Evolutionary conservation across 176 grass and related monocot species (phyloP).

Genomic region (Rhynchospora tenuis): DNA sequence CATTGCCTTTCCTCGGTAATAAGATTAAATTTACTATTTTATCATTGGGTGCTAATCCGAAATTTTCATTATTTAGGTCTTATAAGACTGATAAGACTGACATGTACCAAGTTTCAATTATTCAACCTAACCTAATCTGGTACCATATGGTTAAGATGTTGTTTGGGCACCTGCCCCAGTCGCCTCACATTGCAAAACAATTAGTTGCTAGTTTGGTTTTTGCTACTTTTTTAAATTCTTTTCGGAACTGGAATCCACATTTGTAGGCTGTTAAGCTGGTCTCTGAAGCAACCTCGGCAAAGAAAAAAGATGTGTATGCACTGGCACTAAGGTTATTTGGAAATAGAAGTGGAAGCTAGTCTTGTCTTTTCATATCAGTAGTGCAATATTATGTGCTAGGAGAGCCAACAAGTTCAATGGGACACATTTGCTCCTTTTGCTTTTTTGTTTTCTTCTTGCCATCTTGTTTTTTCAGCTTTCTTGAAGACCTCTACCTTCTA

Average conservation of each 20-base stretch:
- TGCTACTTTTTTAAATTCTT: not conserved
- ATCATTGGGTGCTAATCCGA: slow-evolving; percentile 11
- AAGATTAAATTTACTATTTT: not conserved
- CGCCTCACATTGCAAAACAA: not conserved
- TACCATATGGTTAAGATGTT: not conserved
- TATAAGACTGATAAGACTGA: not conserved
- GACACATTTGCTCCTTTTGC: not conserved
- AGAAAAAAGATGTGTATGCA: slow-evolving; percentile 95
- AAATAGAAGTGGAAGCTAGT: slow-evolving; percentile 55
- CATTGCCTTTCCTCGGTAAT: slow-evolving; percentile 75
- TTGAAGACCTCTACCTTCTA: not conserved
- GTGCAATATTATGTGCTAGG: not conserved
- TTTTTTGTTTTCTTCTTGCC: not conserved
- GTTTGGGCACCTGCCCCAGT: not conserved
- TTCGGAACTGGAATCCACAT: slow-evolving; percentile 6
- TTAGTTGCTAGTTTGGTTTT: not conserved
- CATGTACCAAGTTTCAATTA: not conserved
- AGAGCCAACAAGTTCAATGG: not conserved
- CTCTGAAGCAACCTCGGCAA: slow-evolving; percentile 63
- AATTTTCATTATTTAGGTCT: not conserved
- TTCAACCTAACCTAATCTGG: slow-evolving; percentile 1
- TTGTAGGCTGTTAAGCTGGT: slow-evolving; percentile 79
- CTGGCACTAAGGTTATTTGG: slow-evolving; percentile 80
- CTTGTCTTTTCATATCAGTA: slow-evolving; percentile 11
- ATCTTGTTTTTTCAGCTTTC: not conserved